These are phyloP conservation scores for Neohortaea acidophila DNA, from an alignment of 495 filamentous ascomycete genomes.

Conservation along the genomic window DNA sequence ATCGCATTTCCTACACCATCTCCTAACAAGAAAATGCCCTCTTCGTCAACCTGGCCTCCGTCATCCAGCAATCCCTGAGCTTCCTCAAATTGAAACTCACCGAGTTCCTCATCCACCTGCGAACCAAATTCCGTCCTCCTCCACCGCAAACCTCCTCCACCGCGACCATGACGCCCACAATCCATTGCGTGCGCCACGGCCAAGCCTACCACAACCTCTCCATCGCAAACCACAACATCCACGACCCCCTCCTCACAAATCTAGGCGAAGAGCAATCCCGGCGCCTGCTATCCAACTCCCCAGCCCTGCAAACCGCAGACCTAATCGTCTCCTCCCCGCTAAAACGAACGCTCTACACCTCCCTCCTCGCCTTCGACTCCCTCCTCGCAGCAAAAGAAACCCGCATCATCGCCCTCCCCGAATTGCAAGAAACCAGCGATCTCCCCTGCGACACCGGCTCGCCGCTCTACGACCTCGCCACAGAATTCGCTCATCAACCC, in stretches of 20 bases:
- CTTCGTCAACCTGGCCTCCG: no score
- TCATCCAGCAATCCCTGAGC: not conserved
- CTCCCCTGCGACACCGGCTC: constrained; percentile 70
- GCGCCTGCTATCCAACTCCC: constrained; percentile 45
- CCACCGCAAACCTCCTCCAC: not conserved
- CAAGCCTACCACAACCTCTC: constrained; percentile 76
- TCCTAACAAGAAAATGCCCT: no score
- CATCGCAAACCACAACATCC: constrained; percentile 52
- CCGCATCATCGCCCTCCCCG: constrained; percentile 54
- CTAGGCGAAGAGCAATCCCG: constrained; percentile 64
- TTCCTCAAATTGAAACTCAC: not conserved
- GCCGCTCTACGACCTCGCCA: constrained; percentile 32
- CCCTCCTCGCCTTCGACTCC: constrained; percentile 52
- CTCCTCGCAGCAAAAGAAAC: constrained; percentile 35
- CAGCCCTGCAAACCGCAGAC: constrained; percentile 47
- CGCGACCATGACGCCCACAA: constrained; percentile 9
- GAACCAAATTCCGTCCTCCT: no score
- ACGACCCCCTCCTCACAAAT: constrained; percentile 63
- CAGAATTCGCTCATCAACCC: constrained; percentile 42
- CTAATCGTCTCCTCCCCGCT: constrained; percentile 71
- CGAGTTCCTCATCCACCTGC: not conserved
- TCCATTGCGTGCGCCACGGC: constrained; percentile 27
- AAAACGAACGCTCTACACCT: constrained; percentile 69
- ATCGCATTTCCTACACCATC: no score
- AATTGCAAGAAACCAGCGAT: constrained; percentile 65